Conservation (phyloP, 129 eudicot genomes). For the Flaveria robusta region DNA sequence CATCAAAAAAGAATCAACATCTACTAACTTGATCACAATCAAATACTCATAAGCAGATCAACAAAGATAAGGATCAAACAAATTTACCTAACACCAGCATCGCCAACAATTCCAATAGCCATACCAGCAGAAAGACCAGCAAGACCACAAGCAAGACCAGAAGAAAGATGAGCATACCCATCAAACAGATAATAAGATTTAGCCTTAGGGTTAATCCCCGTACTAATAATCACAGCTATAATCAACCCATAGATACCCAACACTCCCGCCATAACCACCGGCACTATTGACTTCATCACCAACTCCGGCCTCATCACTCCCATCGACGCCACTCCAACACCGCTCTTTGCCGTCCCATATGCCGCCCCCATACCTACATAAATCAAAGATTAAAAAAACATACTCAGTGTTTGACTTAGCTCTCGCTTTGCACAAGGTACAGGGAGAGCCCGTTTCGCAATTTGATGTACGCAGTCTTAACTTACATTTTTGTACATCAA, state of each 20-base stretch:
- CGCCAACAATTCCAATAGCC: constrained; percentile 92
- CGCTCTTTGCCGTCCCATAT: constrained; percentile 86
- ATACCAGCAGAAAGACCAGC: constrained; percentile 91
- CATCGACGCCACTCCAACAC: constrained; percentile 80
- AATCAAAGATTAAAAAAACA: background rate
- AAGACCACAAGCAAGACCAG: constrained; percentile 93
- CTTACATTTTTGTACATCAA: too few relatives aligned
- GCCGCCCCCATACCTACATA: constrained; percentile 90
- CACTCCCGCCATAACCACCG: constrained; percentile 81
- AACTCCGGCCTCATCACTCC: constrained; percentile 80
- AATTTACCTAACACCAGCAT: constrained; percentile 79
- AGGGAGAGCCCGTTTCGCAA: too few relatives aligned
- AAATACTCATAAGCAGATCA: constrained; percentile 14
- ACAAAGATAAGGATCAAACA: background rate
- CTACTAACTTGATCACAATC: background rate
- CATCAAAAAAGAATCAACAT: background rate
- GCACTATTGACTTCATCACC: constrained; percentile 81
- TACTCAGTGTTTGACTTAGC: too few relatives aligned
- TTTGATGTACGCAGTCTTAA: too few relatives aligned
- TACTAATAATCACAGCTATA: constrained; percentile 44
- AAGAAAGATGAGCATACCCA: constrained; percentile 84
- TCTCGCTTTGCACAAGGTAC: too few relatives aligned
- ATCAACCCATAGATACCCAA: constrained; percentile 59
- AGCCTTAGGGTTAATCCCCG: constrained; percentile 66
- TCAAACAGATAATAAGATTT: constrained; percentile 77